Percentiles rank a stretch among this genome's conserved stretches.
phyloP scores from a whole-genome alignment of 2,329 filamentous ascomycete species.

The Bipolaris oryzae region DNA sequence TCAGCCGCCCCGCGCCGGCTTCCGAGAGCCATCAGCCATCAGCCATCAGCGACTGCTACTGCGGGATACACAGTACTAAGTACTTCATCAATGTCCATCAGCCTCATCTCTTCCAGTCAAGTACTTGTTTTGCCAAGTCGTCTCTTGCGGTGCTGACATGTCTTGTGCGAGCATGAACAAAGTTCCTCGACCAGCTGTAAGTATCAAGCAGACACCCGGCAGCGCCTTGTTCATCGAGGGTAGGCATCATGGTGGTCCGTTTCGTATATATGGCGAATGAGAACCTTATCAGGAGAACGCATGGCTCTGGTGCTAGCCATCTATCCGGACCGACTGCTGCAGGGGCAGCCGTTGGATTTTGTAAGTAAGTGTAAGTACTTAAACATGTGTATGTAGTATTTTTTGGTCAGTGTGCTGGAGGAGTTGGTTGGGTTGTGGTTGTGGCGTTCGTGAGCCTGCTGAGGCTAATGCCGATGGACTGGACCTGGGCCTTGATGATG shows the following conservation, averaged over 20 bases:
- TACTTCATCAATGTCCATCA: slow-evolving; percentile 5
- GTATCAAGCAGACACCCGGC: neutral
- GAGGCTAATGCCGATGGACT: slow-evolving; percentile 12
- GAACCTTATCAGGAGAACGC: neutral
- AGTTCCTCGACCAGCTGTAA: neutral
- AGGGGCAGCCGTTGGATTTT: neutral
- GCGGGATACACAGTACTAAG: neutral
- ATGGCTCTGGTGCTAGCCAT: neutral
- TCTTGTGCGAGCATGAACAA: neutral
- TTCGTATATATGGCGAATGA: neutral
- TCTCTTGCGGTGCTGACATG: neutral
- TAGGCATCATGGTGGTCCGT: neutral
- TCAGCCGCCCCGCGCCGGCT: slow-evolving; percentile 9
- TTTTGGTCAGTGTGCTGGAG: neutral
- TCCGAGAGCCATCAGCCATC: slow-evolving; percentile 1
- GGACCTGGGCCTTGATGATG: slow-evolving; percentile 6
- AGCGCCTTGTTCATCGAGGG: neutral
- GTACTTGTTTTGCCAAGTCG: neutral
- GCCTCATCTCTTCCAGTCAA: neutral
- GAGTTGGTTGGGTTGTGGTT: neutral
- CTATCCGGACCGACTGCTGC: neutral
- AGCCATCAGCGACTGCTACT: neutral
- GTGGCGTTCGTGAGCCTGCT: slow-evolving; percentile 4
- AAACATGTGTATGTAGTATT: neutral
- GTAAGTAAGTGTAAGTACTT: neutral